Evolutionary conservation across 1,139 yeast species (phyloP).

Genomic region (Geotrichum fermentans): DNA sequence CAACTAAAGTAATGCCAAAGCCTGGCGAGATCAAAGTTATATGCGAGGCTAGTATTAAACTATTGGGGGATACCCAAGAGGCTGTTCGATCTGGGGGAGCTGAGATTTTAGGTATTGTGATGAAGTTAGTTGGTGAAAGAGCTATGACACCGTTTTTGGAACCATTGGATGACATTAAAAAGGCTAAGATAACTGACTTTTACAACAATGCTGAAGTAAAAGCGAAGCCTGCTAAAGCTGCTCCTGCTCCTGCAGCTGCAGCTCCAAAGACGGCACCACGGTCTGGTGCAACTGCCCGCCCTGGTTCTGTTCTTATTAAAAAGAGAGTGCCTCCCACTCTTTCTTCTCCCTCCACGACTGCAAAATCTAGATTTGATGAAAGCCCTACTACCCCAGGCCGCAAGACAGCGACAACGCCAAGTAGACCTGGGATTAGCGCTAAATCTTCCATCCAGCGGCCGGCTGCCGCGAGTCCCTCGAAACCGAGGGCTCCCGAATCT

Average conservation of each 20-base stretch:
- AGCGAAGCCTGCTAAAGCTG: conserved; percentile 17
- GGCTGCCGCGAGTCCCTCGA: conserved; percentile 9
- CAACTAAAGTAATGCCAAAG: conserved; percentile 49
- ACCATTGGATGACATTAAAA: conserved; percentile 64
- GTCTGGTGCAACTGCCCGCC: conserved; percentile 9
- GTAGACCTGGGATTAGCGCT: conserved; percentile 22
- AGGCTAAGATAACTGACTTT: conserved; percentile 59
- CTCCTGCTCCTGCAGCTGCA: conserved; percentile 11
- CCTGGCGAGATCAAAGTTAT: conserved; percentile 52
- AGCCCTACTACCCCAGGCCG: conserved; percentile 15
- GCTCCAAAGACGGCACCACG: conserved; percentile 28
- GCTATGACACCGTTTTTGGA: conserved; percentile 58
- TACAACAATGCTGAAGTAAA: conserved; percentile 53
- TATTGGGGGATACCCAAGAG: conserved; percentile 77
- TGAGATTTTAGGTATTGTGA: conserved; percentile 72
- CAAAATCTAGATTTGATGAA: conserved; percentile 10
- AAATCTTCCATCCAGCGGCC: conserved; percentile 12
- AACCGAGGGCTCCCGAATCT: conserved; percentile 8
- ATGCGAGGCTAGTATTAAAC: conserved; percentile 52
- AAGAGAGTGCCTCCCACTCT: conserved; percentile 13
- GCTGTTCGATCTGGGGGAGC: conserved; percentile 78
- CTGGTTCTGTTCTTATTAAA: neutral
- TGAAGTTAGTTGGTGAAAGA: conserved; percentile 76
- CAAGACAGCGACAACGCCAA: conserved; percentile 26
- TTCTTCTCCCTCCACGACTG: conserved; percentile 17